Evolutionary conservation across 305 asterid species (phyloP), one percentile per base, ranked within the genome.

Genomic region (Nicotiana rustica): DNA sequence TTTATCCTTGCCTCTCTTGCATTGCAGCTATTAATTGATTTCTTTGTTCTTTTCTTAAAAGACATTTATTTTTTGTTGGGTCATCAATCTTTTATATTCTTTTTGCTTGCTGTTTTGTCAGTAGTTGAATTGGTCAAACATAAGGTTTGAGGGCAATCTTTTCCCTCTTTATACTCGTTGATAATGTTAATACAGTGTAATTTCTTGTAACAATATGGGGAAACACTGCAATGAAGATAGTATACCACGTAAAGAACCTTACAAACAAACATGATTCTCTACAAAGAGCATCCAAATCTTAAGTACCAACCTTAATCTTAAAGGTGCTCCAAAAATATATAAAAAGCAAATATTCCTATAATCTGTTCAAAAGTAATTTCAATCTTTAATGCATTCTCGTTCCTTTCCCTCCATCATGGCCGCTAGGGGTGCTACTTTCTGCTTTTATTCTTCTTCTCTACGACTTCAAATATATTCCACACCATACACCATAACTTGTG

Each of bases 1-100:
- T 38, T 62, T 3, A 31, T 19, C 41, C 59, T 62, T 60, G 59
- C 55, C 57, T 77, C 55, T 78, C 71, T 78, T 78, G 52, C 82
- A 78, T 64, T 36, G 67, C 81, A 35, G 81, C 67, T 78, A 60
- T 78, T 60, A 19, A 41, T 13, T 78, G 19, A 29, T 35, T 59
- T 57, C 6, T 36, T 60, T 18, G 12, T 82, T 29, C 52, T 82
- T 60, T n/a, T 47, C 38, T 71, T 57, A 18, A 35, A 44, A 71
- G 78, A 71, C 61, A 47, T 44, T 47, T 5, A 5, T 47, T 12
- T 49, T 73, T 21, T 17, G 18, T 49, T 73, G 14, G 61, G 14
- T 49, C 62, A 36, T 10, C 56, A 36, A 21, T 70, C 78, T 70
- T 52, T 70, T 71, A 19, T 21, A 71, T 70, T 41, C 18, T 10